Evolutionary conservation across 2,329 filamentous ascomycete genomes (phyloP), one percentile per base, ranked within the genome.

Genomic region (Hawksworthiomyces lignivorus): DNA sequence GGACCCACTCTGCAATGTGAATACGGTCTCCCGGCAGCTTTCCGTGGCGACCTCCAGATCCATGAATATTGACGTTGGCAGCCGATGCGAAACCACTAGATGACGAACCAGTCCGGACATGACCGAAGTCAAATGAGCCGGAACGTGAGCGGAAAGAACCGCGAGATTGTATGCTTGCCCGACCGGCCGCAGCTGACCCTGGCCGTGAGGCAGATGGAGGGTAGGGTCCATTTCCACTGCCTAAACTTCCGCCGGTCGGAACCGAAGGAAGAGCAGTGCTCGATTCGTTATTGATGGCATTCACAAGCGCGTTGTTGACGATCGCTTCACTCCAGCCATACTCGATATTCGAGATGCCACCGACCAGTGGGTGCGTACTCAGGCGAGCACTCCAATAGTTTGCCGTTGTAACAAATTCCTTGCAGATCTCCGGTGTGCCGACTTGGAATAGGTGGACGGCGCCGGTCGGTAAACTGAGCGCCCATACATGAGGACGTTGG

Each of bases 401-500:
- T 54, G 87, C 87, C 2, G 89, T 94, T 15, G 79, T 82, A 39
- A 97, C 89, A 55, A 96, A 98, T 59, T 98, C 92, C 52, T 84
- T 84, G 53, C 89, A 85, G 54, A 97, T 95, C 54, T 98, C 92
- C 0, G 87, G 80, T 1, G 92, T 98, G 43, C 92, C 92, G 36
- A 92, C 92, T 56, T 97, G 89, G 73, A 98, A 98, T n/a, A 98
- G 73, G 59, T 98, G 92, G 1, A 98, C 89, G 1, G 90, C 90
- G 11, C 92, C 92, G 2, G 82, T 94, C 0, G 92, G 90, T 34
- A 98, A 69, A 48, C 86, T 94, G 39, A 98, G 68, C 3, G 92
- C 90, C 84, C 89, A 98, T 1, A 98, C 92, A 59, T 97, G 81
- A 5, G 89, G 89, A 10, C 92, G 75, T 21, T 81, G 77, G 55